Base-by-base conservation (phyloP, 345 rosid genomes). In the Noccaea bulbosa region DNA sequence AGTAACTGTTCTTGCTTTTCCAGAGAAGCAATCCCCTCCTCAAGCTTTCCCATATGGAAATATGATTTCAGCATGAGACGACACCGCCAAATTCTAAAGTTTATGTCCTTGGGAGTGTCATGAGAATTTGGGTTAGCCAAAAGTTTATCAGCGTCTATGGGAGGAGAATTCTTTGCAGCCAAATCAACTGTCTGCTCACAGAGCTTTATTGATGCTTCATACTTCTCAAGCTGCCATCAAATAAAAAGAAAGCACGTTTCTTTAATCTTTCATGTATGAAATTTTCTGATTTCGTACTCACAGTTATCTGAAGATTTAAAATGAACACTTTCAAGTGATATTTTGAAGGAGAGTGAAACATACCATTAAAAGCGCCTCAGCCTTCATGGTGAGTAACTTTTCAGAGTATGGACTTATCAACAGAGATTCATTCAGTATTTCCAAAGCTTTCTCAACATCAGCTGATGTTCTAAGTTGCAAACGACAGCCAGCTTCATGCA, bases 1-100 rank as follows among this genome's bases (percentile, higher is more conserved):
- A 67, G 30, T 62, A 73, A 67, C 69, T 81, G 81, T 61, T 70
- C 90, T 67, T 80, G 91, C 80, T 82, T 89, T 71, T 95, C 91
- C 51, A 94, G 77, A 50, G 83, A 83, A 69, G 76, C 75, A 70
- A 84, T 78, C 38, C 92, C 98, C 70, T 91, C 97, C 81, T 89
- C 99, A 61, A 92, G 93, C 85, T 65, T 89, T 81, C 99, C 99
- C 68, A 88, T 81, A 53, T 84, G 71, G 79, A 91, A 90, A 73
- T 87, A 83, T 55, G 98, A 94, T 73, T 83, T 89, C 72, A 90
- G 79, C 65, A 82, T 82, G 73, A 88, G 63, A 62, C 73, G 60
- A 67, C 84, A 83, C 46, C 88, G 86, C 99, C 97, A 94, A 55
- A 83, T 53, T 80, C 80, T 78, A 62, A 81, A 86, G 50, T 78